Evolutionary conservation across 2,329 filamentous ascomycete species (phyloP).

Genomic region (Sporothrix pallida): DNA sequence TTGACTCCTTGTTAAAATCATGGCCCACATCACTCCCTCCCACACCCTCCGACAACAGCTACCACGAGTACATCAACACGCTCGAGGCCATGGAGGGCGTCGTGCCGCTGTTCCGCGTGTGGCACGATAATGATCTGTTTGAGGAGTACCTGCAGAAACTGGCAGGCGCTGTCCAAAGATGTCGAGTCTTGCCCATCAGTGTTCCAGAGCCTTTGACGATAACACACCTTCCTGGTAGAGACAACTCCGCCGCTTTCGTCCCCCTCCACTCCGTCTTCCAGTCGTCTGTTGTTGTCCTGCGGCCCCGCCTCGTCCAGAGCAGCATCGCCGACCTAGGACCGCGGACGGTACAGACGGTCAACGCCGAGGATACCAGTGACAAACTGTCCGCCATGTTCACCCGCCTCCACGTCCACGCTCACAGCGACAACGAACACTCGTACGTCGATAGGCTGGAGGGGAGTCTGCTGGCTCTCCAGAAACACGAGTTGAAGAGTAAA

Average conservation of each 20-base stretch:
- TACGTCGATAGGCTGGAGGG: background rate
- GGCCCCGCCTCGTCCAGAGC: background rate
- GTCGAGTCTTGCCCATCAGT: background rate
- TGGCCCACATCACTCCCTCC: background rate
- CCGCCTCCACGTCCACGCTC: background rate
- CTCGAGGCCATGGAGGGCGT: conserved; percentile 20
- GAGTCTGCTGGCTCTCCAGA: background rate
- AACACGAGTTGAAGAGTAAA: background rate
- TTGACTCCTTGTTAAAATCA: no score
- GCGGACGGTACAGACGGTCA: background rate
- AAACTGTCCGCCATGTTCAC: background rate
- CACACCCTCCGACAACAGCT: background rate
- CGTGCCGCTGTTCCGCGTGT: background rate
- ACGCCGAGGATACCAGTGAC: background rate
- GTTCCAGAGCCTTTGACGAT: background rate
- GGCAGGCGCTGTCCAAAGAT: background rate
- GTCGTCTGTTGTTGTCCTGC: background rate
- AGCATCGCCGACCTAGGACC: background rate
- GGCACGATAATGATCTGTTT: conserved; percentile 22
- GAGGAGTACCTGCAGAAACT: conserved; percentile 12
- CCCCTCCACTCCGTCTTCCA: conserved; percentile 2
- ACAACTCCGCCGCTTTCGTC: conserved; percentile 12
- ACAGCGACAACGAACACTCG: background rate
- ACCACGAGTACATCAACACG: conserved; percentile 15
- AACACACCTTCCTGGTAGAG: background rate